Evolutionary conservation across 2,329 filamentous ascomycete genomes (phyloP), one percentile per base, ranked within the genome.

Genomic region (Trichoderma sp.): DNA sequence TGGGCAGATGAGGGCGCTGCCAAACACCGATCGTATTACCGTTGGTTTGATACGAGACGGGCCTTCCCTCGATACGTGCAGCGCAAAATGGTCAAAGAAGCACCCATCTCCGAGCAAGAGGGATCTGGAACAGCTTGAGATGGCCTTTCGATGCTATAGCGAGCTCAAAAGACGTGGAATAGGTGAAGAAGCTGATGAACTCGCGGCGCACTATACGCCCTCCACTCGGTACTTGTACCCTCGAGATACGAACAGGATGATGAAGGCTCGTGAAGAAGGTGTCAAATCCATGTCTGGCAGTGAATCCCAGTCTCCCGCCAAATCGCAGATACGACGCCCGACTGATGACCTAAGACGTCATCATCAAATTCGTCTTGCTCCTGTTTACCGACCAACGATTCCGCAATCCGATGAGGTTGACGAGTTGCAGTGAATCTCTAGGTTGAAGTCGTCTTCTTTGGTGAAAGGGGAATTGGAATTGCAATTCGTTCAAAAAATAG

Each of bases 31-130:
- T 55, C 53, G 50, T 8, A 57, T 66, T 8, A 20, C 36, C 8
- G n/a, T 50, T 20, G 50, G 28, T 4, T 47, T 59, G 50, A 34
- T 66, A 5, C 47, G 57, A 47, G 43, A 58, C 5, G 30, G 28
- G 4, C 11, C 62, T 11, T 47, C 47, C 28, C n/a, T 57, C n/a
- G 43, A 63, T 26, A 47, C 30, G 23, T n/a, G 55, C 20, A 23
- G 63, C 5, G 6, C 32, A 17, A 58, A 55, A 15, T 53, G 71
- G 59, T 62, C 58, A 26, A 85, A 85, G 77, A 85, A 85, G 70
- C 83, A 85, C 50, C 84, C 83, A 6, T 85, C 83, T 3, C 83
- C 84, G 3, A 84, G 80, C 76, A 84, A 84, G 71, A 76, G 78
- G 34, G 80, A 79, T 11, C 75, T 85, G 26, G 79, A 83, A 63